Evolutionary conservation across 164 flowering plant genomes (phyloP), one percentile per base, ranked within the genome.

Genomic region (Buxus sempervirens): DNA sequence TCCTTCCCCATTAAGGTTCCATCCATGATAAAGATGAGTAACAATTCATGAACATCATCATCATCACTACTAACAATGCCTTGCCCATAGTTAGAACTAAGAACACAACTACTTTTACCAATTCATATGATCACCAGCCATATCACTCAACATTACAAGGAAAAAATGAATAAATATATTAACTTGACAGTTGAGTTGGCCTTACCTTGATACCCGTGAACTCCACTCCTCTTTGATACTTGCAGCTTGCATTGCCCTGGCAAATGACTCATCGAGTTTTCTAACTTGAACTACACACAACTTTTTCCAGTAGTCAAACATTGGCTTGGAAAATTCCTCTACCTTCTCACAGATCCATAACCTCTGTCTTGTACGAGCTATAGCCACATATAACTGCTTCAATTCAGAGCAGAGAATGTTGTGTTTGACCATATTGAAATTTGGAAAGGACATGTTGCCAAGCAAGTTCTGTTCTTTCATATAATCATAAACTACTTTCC

Each of bases 191-290:
- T 1, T 45, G 14, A 45, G 51, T 45, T 10, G 9, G 14, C 16
- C 57, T 48, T 25, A 63, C 73, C 73, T 70, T 70, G n/a, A 55
- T 38, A 14, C 73, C 73, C 54, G 67, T 12, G 54, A 63, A 36
- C 6, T 64, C 73, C 73, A 70, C 26, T 70, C 68, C 25, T 70
- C 55, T 24, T 7, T 9, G 21, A 53, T 63, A 57, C 73, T 70
- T 18, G 62, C 38, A 42, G 41, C 62, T 64, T 57, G 73, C 68
- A 70, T 70, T 63, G 21, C 73, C 60, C 4, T 12, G 0, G 41
- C 68, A 45, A 70, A 26, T 41, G 61, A 63, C 9, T 70, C 67
- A 28, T 70, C 68, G 12, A 45, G 51, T 45, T 10, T 10, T 45
- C 51, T 45, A 45, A 45, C 51, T 45, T 45, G 51, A 45, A 45